Conservation (phyloP, 495 filamentous ascomycete genomes). For the Penicillium psychrofluorescens region DNA sequence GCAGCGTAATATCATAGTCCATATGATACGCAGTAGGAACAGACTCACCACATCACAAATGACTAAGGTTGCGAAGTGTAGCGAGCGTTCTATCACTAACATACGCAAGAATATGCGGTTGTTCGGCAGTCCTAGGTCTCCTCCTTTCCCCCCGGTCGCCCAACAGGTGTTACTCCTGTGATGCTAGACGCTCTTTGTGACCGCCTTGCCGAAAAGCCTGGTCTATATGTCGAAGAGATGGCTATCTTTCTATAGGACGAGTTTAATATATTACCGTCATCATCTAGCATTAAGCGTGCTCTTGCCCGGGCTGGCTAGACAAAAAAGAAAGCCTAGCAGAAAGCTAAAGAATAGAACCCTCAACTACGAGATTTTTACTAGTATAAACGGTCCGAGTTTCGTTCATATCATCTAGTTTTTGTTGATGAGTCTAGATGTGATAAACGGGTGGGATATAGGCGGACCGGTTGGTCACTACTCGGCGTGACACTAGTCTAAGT, state of each 20-base stretch:
- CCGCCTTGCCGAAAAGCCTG: slow-evolving; percentile 13
- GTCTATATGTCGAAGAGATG: slow-evolving; percentile 17
- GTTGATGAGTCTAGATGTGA: slow-evolving; percentile 1
- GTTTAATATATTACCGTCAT: slow-evolving; percentile 1
- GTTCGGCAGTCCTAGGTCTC: slow-evolving; percentile 11
- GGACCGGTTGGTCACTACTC: slow-evolving; percentile 24
- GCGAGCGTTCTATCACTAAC: too few relatives aligned
- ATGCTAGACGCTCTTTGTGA: slow-evolving; percentile 10
- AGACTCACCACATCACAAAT: too few relatives aligned
- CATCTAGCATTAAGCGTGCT: too few relatives aligned
- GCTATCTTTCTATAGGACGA: slow-evolving; percentile 14
- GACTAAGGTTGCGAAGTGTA: too few relatives aligned
- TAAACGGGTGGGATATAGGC: slow-evolving; percentile 17
- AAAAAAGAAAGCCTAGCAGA: slow-evolving; percentile 6
- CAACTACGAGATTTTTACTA: slow-evolving; percentile 27
- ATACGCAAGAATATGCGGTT: slow-evolving; percentile 11
- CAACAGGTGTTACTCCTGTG: not conserved
- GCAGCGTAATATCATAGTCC: too few relatives aligned
- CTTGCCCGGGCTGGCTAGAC: slow-evolving; percentile 2
- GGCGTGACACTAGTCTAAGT: slow-evolving; percentile 26
- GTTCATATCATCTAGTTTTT: slow-evolving; percentile 11
- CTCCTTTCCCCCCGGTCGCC: slow-evolving; percentile 4
- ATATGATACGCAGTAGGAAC: too few relatives aligned
- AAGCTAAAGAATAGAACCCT: slow-evolving; percentile 12
- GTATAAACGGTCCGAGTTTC: slow-evolving; percentile 21